phyloP scores from a whole-genome alignment of 2,329 filamentous ascomycete species.

The Verticillium klebahnii region DNA sequence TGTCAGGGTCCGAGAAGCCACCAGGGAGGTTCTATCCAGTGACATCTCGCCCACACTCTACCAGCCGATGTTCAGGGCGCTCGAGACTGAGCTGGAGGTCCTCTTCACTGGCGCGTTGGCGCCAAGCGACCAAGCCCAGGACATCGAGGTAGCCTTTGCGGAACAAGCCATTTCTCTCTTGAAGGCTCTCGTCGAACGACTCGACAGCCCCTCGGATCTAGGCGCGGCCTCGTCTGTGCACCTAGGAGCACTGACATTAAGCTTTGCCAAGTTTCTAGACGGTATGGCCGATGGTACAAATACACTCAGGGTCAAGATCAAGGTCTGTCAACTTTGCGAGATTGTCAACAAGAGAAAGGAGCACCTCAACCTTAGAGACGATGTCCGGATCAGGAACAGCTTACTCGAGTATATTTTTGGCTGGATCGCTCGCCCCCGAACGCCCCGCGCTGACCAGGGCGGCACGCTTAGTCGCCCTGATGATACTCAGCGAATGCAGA shows the following conservation, averaged over 20 bases:
- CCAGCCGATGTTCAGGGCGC: conserved; percentile 57
- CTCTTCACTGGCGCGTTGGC: conserved; percentile 55
- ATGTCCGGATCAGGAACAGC: conserved; percentile 65
- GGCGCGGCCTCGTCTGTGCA: conserved; percentile 59
- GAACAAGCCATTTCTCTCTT: conserved; percentile 63
- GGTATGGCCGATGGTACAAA: conserved; percentile 50
- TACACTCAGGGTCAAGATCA: conserved; percentile 61
- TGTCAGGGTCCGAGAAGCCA: conserved; percentile 61
- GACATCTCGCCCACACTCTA: conserved; percentile 60
- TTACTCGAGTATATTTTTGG: conserved; percentile 63
- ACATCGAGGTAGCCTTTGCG: conserved; percentile 60
- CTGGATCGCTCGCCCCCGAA: conserved; percentile 61
- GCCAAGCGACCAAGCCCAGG: conserved; percentile 46
- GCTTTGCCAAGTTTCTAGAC: conserved; percentile 63
- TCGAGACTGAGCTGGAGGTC: conserved; percentile 60
- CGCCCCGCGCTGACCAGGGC: conserved; percentile 39
- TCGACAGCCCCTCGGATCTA: conserved; percentile 59
- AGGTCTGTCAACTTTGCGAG: conserved; percentile 64
- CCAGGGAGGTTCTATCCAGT: conserved; percentile 60
- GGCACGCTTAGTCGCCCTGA: conserved; percentile 43
- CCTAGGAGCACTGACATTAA: conserved; percentile 58
- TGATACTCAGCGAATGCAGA: conserved; percentile 54
- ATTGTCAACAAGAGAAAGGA: conserved; percentile 63
- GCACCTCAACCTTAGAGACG: conserved; percentile 62
- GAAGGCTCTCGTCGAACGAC: conserved; percentile 57